Conservation (phyloP, 495 filamentous ascomycete genomes). For the Aspergillus ostianus region DNA sequence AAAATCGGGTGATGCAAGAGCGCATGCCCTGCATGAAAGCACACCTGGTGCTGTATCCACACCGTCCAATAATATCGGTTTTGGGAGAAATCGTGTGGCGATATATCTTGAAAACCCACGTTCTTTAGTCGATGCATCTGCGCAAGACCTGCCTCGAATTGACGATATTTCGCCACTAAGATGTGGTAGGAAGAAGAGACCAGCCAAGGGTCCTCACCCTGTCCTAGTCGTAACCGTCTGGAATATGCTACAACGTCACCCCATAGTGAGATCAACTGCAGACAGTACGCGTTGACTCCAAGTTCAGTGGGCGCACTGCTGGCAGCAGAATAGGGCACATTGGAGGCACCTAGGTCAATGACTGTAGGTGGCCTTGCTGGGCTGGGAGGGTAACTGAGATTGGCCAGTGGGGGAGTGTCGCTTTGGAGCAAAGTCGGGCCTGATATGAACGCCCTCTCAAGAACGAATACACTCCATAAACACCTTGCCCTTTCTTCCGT, state of each 20-base stretch:
- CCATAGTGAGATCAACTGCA: constrained; percentile 10
- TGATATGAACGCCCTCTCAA: constrained; percentile 7
- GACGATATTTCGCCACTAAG: background rate
- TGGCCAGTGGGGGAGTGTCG: too few species aligned
- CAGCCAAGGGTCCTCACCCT: constrained; percentile 11
- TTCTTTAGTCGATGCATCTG: constrained; percentile 14
- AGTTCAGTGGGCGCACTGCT: constrained; percentile 1
- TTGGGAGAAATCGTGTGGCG: constrained; percentile 8
- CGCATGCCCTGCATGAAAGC: constrained; percentile 6
- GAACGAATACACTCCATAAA: constrained; percentile 13
- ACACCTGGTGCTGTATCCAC: constrained; percentile 10
- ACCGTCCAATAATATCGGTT: constrained; percentile 11
- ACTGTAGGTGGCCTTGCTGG: background rate
- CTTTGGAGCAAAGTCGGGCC: background rate
- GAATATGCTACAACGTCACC: constrained; percentile 3
- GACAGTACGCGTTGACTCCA: constrained; percentile 9
- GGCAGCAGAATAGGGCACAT: background rate
- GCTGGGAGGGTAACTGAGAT: constrained; percentile 8
- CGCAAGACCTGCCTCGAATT: constrained; percentile 7
- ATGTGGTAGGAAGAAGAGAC: constrained; percentile 5
- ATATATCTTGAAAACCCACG: constrained; percentile 12
- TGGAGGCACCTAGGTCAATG: background rate
- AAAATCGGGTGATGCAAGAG: constrained; percentile 12
- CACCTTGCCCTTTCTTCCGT: constrained; percentile 6
- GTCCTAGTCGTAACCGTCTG: background rate